Conservation (phyloP, 371 early-diverging fungal genomes). For the Mortierella sp. region DNA sequence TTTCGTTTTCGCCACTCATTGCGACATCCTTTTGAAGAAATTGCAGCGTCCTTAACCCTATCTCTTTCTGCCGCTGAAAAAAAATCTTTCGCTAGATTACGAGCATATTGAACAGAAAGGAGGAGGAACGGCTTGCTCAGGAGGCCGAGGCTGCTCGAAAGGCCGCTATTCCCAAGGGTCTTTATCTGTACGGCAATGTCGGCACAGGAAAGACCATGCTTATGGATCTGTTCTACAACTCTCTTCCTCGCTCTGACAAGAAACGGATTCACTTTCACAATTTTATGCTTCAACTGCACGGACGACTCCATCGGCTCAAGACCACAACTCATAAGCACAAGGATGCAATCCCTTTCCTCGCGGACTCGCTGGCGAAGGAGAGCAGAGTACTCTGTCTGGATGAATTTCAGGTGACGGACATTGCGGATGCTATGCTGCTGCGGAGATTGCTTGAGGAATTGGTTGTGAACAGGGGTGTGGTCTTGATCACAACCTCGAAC, state of each 20-base stretch:
- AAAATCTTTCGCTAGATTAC: constrained; percentile 34
- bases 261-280: constrained; percentile 94
- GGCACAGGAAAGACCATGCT: constrained; percentile 95
- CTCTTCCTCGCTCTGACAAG: constrained; percentile 76
- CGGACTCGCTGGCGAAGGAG: constrained; percentile 81
- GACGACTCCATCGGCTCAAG: constrained; percentile 82
- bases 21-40: neutral
- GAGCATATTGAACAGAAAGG: constrained; percentile 47
- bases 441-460: constrained; percentile 85
- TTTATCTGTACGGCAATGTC: constrained; percentile 78
- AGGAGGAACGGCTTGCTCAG: constrained; percentile 41
- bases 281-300: constrained; percentile 94
- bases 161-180: constrained; percentile 59
- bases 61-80: neutral
- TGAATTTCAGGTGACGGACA: constrained; percentile 97
- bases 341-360: constrained; percentile 86
- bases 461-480: constrained; percentile 85
- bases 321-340: constrained; percentile 58
- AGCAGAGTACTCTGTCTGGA: constrained; percentile 94
- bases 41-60: neutral
- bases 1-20: no score
- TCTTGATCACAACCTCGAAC: constrained; percentile 93
- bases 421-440: constrained; percentile 96
- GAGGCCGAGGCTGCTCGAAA: constrained; percentile 43
- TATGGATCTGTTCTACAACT: constrained; percentile 96